Percentiles rank a stretch among this genome's conserved stretches.
Conservation (phyloP, 73 alveolate species). For the Tetrahymena malaccensis region DNA sequence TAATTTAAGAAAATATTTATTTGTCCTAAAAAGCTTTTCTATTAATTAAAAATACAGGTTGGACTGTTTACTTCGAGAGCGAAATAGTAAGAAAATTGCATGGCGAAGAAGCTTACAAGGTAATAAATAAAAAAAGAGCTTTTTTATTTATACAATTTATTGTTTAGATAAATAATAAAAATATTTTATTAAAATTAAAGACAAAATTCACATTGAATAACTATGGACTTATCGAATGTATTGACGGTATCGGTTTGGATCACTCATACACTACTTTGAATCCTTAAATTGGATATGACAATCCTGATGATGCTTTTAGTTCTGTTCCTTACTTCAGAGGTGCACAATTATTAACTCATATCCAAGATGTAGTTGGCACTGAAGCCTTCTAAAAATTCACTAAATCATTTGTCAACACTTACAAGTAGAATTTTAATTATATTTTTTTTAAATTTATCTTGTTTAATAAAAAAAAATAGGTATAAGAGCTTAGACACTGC, state of each 20-base stretch:
- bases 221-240: neutral
- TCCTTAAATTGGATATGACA: slow-evolving; percentile 70
- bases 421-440: slow-evolving; percentile 8
- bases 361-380: slow-evolving; percentile 82
- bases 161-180: neutral
- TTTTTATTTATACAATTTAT: too few species aligned
- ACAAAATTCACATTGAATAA: neutral
- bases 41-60: neutral
- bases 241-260: slow-evolving; percentile 42
- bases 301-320: slow-evolving; percentile 97
- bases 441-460: slow-evolving; percentile 39
- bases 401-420: slow-evolving; percentile 50
- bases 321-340: slow-evolving; percentile 98
- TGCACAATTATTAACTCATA: slow-evolving; percentile 68
- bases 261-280: slow-evolving; percentile 63
- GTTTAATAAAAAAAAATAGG: neutral
- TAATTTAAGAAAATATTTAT: neutral
- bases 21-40: too few species aligned
- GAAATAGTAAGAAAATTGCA: slow-evolving; percentile 14
- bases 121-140: neutral
- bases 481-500: slow-evolving; percentile 18
- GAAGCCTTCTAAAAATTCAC: slow-evolving; percentile 58
- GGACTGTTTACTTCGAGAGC: slow-evolving; percentile 16
- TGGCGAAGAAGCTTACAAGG: slow-evolving; percentile 17
- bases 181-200: neutral